These are phyloP conservation scores for Haematococcus sp. DNA, from an alignment of 139 green algal species.

Conservation along the genomic window DNA sequence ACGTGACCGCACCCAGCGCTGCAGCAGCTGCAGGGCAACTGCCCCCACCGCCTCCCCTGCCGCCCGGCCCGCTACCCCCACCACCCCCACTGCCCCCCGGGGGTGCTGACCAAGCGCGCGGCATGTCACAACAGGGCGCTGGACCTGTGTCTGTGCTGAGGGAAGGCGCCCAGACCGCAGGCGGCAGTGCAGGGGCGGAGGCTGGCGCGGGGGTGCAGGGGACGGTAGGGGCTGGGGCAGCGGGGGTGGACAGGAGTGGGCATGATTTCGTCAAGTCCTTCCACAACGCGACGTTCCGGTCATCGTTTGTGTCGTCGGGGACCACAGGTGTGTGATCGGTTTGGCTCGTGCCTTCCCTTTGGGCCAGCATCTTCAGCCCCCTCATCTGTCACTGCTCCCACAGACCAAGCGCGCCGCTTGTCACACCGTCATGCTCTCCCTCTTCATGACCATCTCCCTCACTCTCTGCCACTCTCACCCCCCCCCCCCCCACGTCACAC, in stretches of 20 bases:
- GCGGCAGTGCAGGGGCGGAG: background rate
- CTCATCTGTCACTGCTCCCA: too few species aligned
- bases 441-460: too few species aligned
- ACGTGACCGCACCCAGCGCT: background rate
- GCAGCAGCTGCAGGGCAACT: background rate
- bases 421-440: too few species aligned
- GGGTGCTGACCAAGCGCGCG: background rate
- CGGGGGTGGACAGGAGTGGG: conserved; percentile 1
- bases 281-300: conserved; percentile 42
- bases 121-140: too few species aligned
- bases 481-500: too few species aligned
- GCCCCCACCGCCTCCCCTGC: background rate
- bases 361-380: too few species aligned
- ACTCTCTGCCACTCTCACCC: too few species aligned
- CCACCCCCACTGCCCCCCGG: background rate
- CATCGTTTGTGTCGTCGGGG: conserved; percentile 67
- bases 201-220: background rate
- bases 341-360: too few species aligned
- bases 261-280: conserved; percentile 32
- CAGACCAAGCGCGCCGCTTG: too few species aligned
- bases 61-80: conserved; percentile 1
- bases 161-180: conserved; percentile 13
- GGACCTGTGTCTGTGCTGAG: too few species aligned
- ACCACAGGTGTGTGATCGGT: conserved; percentile 29
- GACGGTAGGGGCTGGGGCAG: background rate